Percentiles rank a stretch among this genome's conserved stretches.
Conservation (phyloP, 345 rosid species). For the Eucalyptus shirleyi region DNA sequence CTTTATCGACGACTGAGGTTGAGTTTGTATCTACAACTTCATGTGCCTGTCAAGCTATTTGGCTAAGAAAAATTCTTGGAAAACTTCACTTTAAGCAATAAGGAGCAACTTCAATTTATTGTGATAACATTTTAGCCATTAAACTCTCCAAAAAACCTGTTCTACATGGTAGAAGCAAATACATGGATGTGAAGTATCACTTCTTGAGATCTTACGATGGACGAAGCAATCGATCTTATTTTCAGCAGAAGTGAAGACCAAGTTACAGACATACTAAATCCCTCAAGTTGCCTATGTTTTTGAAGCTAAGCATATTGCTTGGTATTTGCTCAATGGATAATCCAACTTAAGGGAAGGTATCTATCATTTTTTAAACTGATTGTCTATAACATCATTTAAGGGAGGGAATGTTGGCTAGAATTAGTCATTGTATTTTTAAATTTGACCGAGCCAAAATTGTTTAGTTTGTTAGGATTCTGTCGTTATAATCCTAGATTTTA, state of each 20-base stretch:
- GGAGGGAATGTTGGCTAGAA: neutral
- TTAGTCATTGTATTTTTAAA: neutral
- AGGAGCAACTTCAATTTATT: neutral
- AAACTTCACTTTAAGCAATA: neutral
- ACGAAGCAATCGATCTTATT: neutral
- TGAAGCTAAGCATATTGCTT: neutral
- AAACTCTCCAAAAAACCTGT: neutral
- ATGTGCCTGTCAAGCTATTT: neutral
- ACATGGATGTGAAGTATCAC: neutral
- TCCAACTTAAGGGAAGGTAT: neutral
- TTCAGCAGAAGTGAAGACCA: too few relatives aligned
- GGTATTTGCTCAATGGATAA: neutral
- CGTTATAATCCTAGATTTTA: neutral
- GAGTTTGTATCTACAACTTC: neutral
- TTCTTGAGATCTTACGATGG: neutral
- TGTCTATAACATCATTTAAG: neutral
- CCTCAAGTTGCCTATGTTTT: neutral
- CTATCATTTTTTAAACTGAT: too few relatives aligned
- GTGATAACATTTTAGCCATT: neutral
- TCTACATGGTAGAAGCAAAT: neutral
- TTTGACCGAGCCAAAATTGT: neutral
- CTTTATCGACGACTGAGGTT: neutral
- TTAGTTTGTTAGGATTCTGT: neutral
- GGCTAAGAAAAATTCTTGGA: neutral
- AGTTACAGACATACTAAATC: neutral